A percentile compares a stretch with the other conserved stretches of the same genome.
Conservation (phyloP, 164 flowering plant species). For the Vitis vinifera region DNA sequence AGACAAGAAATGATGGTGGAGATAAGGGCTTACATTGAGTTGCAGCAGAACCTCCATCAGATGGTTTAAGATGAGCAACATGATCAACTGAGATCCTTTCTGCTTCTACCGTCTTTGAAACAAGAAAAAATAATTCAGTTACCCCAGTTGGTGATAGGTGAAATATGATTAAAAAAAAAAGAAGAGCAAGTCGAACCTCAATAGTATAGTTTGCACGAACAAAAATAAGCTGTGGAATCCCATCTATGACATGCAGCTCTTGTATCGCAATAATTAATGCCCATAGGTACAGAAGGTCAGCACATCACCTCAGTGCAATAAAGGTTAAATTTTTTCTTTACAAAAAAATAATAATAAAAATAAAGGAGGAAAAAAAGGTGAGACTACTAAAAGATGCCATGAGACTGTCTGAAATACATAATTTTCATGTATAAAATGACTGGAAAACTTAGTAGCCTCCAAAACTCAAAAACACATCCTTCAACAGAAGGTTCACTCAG, state of each 20-base stretch:
- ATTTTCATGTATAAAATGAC: not conserved
- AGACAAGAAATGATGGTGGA: not conserved
- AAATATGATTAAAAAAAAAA: not conserved
- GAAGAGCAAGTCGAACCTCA: constrained; percentile 55
- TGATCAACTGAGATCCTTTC: constrained; percentile 98
- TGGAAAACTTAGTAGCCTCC: not conserved
- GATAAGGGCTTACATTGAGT: constrained; percentile 65
- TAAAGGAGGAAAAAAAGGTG: too few species aligned
- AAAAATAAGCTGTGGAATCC: constrained; percentile 91
- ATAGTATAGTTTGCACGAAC: constrained; percentile 87
- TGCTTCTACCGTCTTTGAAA: constrained; percentile 88
- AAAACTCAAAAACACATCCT: not conserved
- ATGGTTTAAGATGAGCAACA: constrained; percentile 97
- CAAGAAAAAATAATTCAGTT: constrained; percentile 12
- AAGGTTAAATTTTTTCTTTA: too few species aligned
- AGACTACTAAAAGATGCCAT: not conserved
- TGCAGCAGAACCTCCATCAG: constrained; percentile 99
- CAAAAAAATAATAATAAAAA: too few species aligned
- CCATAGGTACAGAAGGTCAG: constrained; percentile 10
- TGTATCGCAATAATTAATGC: constrained; percentile 21
- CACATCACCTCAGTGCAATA: not conserved
- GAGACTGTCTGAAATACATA: not conserved
- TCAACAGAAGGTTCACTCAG: not conserved
- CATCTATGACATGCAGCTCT: constrained; percentile 98
- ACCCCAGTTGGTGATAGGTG: not conserved